Base-by-base conservation (phyloP, 371 early-diverging fungal species). In the Rhizomucor miehei region DNA sequence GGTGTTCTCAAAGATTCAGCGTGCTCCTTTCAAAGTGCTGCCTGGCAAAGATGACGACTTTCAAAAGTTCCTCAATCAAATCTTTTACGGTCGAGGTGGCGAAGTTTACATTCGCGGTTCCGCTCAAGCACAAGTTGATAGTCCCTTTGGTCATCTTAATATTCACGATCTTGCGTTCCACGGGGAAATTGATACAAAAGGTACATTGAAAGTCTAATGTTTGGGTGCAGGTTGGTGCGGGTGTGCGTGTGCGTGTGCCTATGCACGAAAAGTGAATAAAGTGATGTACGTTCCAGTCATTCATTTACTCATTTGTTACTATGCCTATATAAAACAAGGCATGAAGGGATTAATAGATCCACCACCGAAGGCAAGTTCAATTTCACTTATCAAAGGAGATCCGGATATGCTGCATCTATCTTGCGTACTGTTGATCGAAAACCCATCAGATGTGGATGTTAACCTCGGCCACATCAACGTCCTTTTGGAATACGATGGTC, bases 41-140 rank as follows among this genome's bases (percentile, higher is more conserved):
- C 72, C 70, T 3, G 73, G 69, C 2, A 63, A 65, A 1, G 73
- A 78, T 24, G 56, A 64, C 13, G 79, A 78, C 25, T 75, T 75
- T 59, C 65, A 78, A 54, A 59, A 63, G 50, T 65, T 69, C 39
- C 20, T 65, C 5, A 46, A 52, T 29, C 43, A 52, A 8, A 49
- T 62, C 0, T 62, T 59, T n/a, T 41, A 63, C 48, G 57, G 57
- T 1, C 34, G 34, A 23, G 36, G 49, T 6, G 54, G 58, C 41
- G 53, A 44, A 13, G 63, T 75, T 1, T 73, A 67, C 44, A 66
- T 75, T 14, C 57, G 56, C n/a, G 79, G 79, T 12, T 67, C 54
- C 9, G 69, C 73, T 0, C 63, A 69, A 45, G 75, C 75, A 0
- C 45, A 43, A 20, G 68, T 78, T 1, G 61, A 69, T 12, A 67